phyloP scores from a whole-genome alignment of 768 basidiomycete genomes.

The Leccinum subtestaceum region DNA sequence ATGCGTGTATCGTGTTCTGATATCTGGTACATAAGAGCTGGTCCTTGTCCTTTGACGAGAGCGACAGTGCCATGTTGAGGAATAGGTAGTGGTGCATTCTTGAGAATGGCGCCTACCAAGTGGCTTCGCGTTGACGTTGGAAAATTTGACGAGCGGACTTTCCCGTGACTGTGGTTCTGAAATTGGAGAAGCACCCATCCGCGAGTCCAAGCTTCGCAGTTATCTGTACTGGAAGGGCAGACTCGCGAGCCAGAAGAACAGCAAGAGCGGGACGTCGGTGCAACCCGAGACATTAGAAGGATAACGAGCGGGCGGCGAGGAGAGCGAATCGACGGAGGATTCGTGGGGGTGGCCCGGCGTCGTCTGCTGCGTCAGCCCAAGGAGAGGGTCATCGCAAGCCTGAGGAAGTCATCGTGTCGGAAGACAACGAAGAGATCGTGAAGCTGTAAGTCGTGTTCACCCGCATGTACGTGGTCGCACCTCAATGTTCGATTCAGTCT shows the following conservation, averaged over 20 bases:
- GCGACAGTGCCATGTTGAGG: slow-evolving; percentile 81
- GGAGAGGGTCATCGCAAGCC: neutral
- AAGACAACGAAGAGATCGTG: slow-evolving; percentile 42
- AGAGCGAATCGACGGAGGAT: slow-evolving; percentile 66
- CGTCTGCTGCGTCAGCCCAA: slow-evolving; percentile 8
- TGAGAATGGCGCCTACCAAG: slow-evolving; percentile 83
- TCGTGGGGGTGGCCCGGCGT: slow-evolving; percentile 62
- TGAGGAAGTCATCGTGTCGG: slow-evolving; percentile 7
- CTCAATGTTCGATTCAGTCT: slow-evolving; percentile 11
- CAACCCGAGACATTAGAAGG: slow-evolving; percentile 54
- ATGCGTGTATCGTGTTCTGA: slow-evolving; percentile 86
- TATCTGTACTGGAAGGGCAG: slow-evolving; percentile 85
- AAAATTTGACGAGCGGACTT: slow-evolving; percentile 36
- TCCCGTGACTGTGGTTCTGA: slow-evolving; percentile 69
- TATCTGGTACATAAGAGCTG: slow-evolving; percentile 93
- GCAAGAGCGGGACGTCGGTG: slow-evolving; percentile 2
- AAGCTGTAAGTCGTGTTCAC: slow-evolving; percentile 47
- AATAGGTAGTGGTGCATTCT: slow-evolving; percentile 71
- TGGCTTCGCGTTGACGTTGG: slow-evolving; percentile 59
- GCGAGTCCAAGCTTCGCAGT: slow-evolving; percentile 65
- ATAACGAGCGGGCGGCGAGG: slow-evolving; percentile 57
- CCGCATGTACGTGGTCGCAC: too few species aligned
- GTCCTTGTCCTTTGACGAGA: slow-evolving; percentile 76
- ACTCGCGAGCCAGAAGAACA: slow-evolving; percentile 27
- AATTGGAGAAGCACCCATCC: slow-evolving; percentile 95